Base-by-base conservation (phyloP, 768 basidiomycete species). In the Lyophyllum semitale region DNA sequence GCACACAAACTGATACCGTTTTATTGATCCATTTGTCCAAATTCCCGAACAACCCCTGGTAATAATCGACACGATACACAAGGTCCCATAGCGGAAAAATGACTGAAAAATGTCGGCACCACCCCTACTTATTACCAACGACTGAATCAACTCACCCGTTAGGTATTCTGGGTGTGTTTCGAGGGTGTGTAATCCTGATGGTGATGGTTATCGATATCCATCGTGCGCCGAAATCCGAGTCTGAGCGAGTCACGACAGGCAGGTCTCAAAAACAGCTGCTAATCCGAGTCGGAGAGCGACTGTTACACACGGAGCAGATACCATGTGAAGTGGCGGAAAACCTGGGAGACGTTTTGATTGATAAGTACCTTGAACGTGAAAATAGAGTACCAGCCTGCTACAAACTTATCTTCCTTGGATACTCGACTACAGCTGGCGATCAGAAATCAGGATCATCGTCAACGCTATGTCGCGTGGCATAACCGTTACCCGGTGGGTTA, bases 21-120 rank as follows among this genome's bases (percentile, higher is more conserved):
- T 8, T 32, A 25, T 6, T 43, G 53, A 54, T 54, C 29, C 37
- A 48, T 42, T 54, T 54, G 53, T 54, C 47, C 53, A 47, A 48
- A 54, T 48, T 47, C 9, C 47, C 47, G 53, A 41, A 8, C 41
- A 20, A 11, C 51, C 46, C 46, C 35, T 48, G 53, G 44, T 45
- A 32, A 30, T 26, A 13, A 29, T 53, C 22, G 27, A 32, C 9
- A 41, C 15, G 20, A 25, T 43, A 52, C 15, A 43, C 42, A 40
- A 12, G 25, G 33, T 15, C 23, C 52, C 44, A 38, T 37, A 48
- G 23, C 35, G 23, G 48, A n/a, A n/a, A n/a, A n/a, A n/a, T n/a
- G n/a, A n/a, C n/a, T n/a, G 47, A 3, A 23, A 17, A 48, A 35
- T 32, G 23, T 48, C 47, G 47, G 47, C 5, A 29, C 18, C 26